Conservation (phyloP, 177 flowering plant species). For the Vitis hybrid region DNA sequence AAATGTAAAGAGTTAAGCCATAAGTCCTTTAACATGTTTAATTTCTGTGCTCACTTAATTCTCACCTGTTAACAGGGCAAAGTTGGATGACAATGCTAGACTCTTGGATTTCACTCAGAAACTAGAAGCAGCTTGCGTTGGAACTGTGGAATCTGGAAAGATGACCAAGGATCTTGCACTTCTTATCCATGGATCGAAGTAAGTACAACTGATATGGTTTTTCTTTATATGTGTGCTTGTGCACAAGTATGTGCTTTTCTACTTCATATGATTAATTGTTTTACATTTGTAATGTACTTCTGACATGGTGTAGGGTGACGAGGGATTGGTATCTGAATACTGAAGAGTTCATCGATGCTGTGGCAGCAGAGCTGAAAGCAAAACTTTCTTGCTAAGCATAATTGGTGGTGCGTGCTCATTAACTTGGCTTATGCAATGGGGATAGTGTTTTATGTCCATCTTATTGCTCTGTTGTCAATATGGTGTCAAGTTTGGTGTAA, state of each 20-base stretch:
- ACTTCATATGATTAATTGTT: background rate
- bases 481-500: background rate
- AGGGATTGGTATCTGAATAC: constrained; percentile 81
- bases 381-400: constrained; percentile 49
- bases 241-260: background rate
- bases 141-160: constrained; percentile 81
- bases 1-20: too few species aligned
- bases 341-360: constrained; percentile 95
- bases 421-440: constrained; percentile 5
- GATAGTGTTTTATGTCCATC: background rate
- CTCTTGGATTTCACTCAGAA: constrained; percentile 72
- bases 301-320: constrained; percentile 40
- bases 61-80: constrained; percentile 47
- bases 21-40: too few species aligned
- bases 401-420: constrained; percentile 22
- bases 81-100: constrained; percentile 66
- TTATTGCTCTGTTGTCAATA: background rate
- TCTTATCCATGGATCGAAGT: constrained; percentile 86
- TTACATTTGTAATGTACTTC: background rate
- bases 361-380: constrained; percentile 76
- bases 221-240: background rate
- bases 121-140: constrained; percentile 75
- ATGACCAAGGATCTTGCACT: constrained; percentile 99
- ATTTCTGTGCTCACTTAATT: background rate
- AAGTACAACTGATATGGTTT: constrained; percentile 2